These are phyloP conservation scores for Aspergillus unguis DNA, from an alignment of 2,329 filamentous ascomycete species.

Conservation along the genomic window DNA sequence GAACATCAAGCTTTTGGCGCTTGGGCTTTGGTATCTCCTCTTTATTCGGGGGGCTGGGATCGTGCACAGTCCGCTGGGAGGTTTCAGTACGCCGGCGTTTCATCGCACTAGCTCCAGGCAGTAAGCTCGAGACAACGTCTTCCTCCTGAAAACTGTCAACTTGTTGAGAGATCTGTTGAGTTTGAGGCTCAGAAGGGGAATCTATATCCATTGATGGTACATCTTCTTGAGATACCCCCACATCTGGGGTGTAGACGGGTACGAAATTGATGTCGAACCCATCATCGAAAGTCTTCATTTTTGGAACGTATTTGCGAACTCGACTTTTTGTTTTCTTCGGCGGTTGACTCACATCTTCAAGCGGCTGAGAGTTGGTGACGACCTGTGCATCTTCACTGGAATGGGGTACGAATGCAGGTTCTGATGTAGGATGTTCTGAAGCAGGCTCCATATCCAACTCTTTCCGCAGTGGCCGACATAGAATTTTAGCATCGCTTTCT, in stretches of 20 bases:
- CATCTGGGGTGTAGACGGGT: conserved; percentile 34
- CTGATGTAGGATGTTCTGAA: neutral
- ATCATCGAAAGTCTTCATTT: conserved; percentile 72
- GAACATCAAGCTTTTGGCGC: conserved; percentile 63
- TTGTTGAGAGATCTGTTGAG: conserved; percentile 29
- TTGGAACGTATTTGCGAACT: conserved; percentile 34
- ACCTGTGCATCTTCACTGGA: conserved; percentile 10
- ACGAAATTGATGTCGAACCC: conserved; percentile 49
- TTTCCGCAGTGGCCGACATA: conserved; percentile 62
- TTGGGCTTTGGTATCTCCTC: conserved; percentile 44
- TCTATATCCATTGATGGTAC: conserved; percentile 22
- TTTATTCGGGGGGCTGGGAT: conserved; percentile 20
- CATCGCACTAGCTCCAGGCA: conserved; percentile 71
- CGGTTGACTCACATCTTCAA: conserved; percentile 18
- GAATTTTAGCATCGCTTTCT: conserved; percentile 67
- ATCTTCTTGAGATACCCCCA: conserved; percentile 17
- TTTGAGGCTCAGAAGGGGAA: conserved; percentile 20
- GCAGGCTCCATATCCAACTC: neutral
- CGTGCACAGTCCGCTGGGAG: conserved; percentile 47
- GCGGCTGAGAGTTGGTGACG: conserved; percentile 14
- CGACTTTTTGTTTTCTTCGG: conserved; percentile 22
- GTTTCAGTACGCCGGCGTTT: conserved; percentile 72
- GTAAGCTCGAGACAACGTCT: conserved; percentile 66
- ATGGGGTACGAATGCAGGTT: neutral
- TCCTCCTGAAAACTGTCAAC: conserved; percentile 27